Conservation (phyloP, 2,329 filamentous ascomycete species). For the Cordyceps farinosa region DNA sequence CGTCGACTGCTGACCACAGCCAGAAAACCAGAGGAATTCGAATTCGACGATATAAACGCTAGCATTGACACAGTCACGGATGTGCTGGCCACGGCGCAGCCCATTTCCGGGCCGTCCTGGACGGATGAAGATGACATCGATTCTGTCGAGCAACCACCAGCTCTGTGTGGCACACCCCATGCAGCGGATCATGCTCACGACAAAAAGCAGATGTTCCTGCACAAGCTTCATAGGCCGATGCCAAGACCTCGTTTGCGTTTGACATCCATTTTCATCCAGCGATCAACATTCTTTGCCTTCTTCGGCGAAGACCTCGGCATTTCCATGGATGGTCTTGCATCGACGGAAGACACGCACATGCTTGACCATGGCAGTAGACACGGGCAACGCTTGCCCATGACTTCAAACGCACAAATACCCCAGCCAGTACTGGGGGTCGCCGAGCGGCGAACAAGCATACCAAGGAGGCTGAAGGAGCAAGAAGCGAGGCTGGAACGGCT, state of each 20-base stretch:
- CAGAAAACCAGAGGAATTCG: constrained; percentile 11
- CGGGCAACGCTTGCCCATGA: background rate
- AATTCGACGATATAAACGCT: background rate
- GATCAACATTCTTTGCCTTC: constrained; percentile 4
- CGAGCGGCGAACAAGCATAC: background rate
- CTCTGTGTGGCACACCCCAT: background rate
- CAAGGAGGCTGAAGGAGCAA: background rate
- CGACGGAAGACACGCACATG: background rate
- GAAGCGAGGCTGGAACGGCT: background rate
- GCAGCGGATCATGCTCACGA: background rate
- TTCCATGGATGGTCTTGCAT: background rate
- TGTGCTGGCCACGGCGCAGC: background rate
- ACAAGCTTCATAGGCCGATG: constrained; percentile 2
- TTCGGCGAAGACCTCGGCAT: constrained; percentile 4
- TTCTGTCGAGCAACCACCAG: background rate
- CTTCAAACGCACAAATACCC: background rate
- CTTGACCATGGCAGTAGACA: background rate
- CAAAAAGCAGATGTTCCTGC: constrained; percentile 1
- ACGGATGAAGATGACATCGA: constrained; percentile 1
- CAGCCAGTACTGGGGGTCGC: background rate
- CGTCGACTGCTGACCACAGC: constrained; percentile 11
- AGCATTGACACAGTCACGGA: background rate
- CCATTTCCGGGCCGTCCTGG: background rate
- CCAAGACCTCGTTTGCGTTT: background rate
- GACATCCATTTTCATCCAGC: constrained; percentile 3